These are phyloP conservation scores for Lecanicillium sp. DNA, from an alignment of 2,329 filamentous ascomycete species.

Conservation along the genomic window DNA sequence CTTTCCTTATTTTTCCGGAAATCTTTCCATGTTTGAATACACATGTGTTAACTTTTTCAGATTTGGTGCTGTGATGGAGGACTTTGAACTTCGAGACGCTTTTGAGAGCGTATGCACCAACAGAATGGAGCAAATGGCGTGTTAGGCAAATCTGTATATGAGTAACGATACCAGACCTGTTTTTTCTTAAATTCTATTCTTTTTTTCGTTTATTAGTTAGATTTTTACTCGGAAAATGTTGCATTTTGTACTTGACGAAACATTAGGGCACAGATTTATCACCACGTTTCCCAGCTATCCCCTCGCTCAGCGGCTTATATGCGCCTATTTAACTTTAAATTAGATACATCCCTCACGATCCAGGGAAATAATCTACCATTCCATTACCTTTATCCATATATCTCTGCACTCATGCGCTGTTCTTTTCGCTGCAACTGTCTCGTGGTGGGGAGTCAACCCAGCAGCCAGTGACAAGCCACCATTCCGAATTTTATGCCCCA, in stretches of 20 bases:
- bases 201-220: neutral
- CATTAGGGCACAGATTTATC: too few relatives aligned
- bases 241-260: neutral
- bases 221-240: neutral
- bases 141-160: neutral
- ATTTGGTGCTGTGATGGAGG: slow-evolving; percentile 59
- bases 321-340: too few relatives aligned
- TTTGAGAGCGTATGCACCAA: slow-evolving; percentile 53
- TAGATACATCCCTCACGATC: too few relatives aligned
- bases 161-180: slow-evolving; percentile 13
- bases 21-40: slow-evolving; percentile 9
- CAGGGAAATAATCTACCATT: too few relatives aligned
- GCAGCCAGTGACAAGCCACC: slow-evolving; percentile 9
- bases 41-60: slow-evolving; percentile 27
- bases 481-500: slow-evolving; percentile 19
- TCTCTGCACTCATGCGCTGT: neutral
- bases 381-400: too few relatives aligned
- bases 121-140: slow-evolving; percentile 13
- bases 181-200: too few relatives aligned
- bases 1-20: neutral
- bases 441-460: slow-evolving; percentile 6
- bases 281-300: too few relatives aligned
- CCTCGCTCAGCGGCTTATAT: too few relatives aligned
- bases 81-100: slow-evolving; percentile 70
- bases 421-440: neutral